These are phyloP conservation scores for Zygoascus tannicola DNA, from an alignment of 805 yeast genomes.

Conservation along the genomic window DNA sequence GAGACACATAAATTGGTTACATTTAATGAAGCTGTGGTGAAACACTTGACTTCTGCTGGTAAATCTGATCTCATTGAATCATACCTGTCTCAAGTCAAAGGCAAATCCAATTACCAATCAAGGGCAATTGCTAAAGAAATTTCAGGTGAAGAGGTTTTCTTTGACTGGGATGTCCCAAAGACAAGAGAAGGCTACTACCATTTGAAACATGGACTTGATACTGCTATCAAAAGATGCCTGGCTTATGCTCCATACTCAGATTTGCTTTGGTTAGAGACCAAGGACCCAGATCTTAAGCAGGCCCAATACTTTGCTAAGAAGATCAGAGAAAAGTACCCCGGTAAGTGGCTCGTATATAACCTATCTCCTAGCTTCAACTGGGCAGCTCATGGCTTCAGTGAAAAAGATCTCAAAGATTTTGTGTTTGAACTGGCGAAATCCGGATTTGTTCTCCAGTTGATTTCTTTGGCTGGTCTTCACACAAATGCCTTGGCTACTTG, in stretches of 20 bases:
- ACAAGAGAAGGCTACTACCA: constrained; percentile 50
- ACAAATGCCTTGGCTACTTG: constrained; percentile 43
- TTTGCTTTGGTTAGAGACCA: constrained; percentile 54
- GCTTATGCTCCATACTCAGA: constrained; percentile 52
- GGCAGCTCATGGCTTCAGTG: constrained; percentile 46
- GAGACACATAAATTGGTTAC: constrained; percentile 35
- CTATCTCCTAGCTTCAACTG: constrained; percentile 55
- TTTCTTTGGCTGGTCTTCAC: constrained; percentile 54
- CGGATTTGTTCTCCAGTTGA: constrained; percentile 51
- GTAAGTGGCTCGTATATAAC: constrained; percentile 50
- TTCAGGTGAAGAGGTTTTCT: constrained; percentile 31
- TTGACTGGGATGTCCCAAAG: constrained; percentile 54
- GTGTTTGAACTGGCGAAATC: constrained; percentile 45
- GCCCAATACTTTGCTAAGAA: constrained; percentile 40
- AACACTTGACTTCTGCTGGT: constrained; percentile 24
- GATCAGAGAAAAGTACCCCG: constrained; percentile 41
- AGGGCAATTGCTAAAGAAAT: constrained; percentile 22
- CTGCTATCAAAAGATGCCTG: constrained; percentile 45
- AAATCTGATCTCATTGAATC: constrained; percentile 24
- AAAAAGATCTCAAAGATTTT: constrained; percentile 37
- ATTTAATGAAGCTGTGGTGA: constrained; percentile 41
- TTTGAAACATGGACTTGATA: constrained; percentile 40
- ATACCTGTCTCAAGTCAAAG: constrained; percentile 22
- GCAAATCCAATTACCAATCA: constrained; percentile 26
- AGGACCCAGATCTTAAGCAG: constrained; percentile 44